These are phyloP conservation scores for Coemansia sp. DNA, from an alignment of 192 early-diverging fungal species.

Conservation along the genomic window DNA sequence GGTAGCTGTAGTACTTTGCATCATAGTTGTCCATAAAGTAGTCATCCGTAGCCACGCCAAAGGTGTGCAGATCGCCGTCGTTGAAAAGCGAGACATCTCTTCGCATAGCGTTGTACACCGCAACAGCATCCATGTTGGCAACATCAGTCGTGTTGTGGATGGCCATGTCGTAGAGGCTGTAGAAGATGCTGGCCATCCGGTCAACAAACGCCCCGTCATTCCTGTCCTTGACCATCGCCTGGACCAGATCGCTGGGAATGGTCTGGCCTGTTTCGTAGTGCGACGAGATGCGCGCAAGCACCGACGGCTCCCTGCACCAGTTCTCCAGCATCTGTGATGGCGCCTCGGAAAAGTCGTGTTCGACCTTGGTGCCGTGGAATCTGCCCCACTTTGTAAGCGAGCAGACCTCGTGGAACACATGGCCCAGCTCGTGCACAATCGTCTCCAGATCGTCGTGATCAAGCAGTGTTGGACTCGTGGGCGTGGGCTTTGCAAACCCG, in stretches of 20 bases:
- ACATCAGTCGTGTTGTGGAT: slow-evolving; percentile 59
- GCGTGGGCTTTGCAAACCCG: slow-evolving; percentile 56
- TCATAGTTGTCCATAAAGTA: slow-evolving; percentile 67
- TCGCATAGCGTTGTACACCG: slow-evolving; percentile 48
- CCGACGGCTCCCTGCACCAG: slow-evolving; percentile 59
- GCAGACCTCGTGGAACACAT: slow-evolving; percentile 59
- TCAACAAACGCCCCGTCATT: slow-evolving; percentile 47
- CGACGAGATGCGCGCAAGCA: slow-evolving; percentile 51
- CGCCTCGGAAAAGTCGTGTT: slow-evolving; percentile 75
- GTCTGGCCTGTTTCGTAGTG: slow-evolving; percentile 62
- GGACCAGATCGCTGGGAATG: slow-evolving; percentile 61
- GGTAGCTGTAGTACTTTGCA: slow-evolving; percentile 65
- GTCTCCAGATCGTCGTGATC: slow-evolving; percentile 69
- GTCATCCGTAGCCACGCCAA: slow-evolving; percentile 31
- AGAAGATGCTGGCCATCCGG: slow-evolving; percentile 62
- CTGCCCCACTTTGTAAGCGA: slow-evolving; percentile 58
- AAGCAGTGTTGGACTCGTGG: slow-evolving; percentile 62
- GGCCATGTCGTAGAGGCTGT: slow-evolving; percentile 63
- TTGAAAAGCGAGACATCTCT: slow-evolving; percentile 40
- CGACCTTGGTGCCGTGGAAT: slow-evolving; percentile 32
- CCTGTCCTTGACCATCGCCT: not conserved
- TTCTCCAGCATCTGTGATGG: slow-evolving; percentile 78
- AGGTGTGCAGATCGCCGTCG: slow-evolving; percentile 27
- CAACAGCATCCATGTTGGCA: slow-evolving; percentile 39
- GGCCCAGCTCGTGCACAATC: slow-evolving; percentile 73